Conservation (phyloP, 2,329 filamentous ascomycete genomes). For the Volutella citrinella region DNA sequence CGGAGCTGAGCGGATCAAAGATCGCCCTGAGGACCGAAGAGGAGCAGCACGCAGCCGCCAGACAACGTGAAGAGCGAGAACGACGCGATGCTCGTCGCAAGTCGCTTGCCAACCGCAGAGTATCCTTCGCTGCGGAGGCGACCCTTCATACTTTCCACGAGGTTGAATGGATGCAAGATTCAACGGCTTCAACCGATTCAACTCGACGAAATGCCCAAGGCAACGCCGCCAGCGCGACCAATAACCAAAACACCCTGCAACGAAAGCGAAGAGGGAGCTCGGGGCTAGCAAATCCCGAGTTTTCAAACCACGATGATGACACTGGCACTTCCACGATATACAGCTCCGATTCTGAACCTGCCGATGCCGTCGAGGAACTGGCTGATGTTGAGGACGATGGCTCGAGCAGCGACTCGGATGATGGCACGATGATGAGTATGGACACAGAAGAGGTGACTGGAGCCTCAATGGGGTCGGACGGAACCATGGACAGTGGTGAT, state of each 20-base stretch:
- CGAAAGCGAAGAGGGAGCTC: constrained; percentile 63
- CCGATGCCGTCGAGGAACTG: constrained; percentile 53
- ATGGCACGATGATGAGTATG: constrained; percentile 78
- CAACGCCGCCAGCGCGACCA: constrained; percentile 57
- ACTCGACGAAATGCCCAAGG: constrained; percentile 59
- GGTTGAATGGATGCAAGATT: constrained; percentile 83
- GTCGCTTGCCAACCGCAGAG: constrained; percentile 86
- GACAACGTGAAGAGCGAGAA: constrained; percentile 69
- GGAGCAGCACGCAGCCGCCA: constrained; percentile 66
- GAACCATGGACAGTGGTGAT: constrained; percentile 55
- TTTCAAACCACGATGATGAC: constrained; percentile 63
- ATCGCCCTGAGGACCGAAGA: constrained; percentile 67
- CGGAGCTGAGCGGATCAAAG: constrained; percentile 45
- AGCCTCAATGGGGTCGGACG: constrained; percentile 61
- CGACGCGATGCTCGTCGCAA: constrained; percentile 87
- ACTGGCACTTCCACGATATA: constrained; percentile 75
- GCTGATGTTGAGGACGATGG: constrained; percentile 49
- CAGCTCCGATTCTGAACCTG: constrained; percentile 62
- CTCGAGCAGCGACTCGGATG: constrained; percentile 60
- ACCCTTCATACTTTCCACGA: constrained; percentile 97
- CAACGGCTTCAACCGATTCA: constrained; percentile 75
- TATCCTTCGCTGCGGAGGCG: constrained; percentile 95
- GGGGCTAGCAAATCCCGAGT: constrained; percentile 60
- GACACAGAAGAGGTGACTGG: constrained; percentile 76
- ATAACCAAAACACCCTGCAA: constrained; percentile 59